phyloP scores from a whole-genome alignment of 805 yeast genomes.

The Starmerella stellata region DNA sequence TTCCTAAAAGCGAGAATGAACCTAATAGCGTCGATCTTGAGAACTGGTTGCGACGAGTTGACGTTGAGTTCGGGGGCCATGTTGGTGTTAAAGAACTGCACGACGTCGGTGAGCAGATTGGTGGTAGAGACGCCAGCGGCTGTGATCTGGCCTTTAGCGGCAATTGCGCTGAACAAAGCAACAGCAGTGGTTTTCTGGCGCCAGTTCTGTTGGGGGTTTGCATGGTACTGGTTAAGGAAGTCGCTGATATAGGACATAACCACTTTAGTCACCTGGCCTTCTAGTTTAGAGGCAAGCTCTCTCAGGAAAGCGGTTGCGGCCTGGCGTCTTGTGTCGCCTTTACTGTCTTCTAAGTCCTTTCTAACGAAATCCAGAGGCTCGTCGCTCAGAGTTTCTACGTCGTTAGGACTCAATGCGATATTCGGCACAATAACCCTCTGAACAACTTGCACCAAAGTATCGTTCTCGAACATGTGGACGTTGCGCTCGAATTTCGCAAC shows the following conservation, averaged over 20 bases:
- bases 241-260: constrained; percentile 55
- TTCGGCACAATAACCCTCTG: constrained; percentile 80
- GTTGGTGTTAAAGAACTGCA: constrained; percentile 61
- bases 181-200: constrained; percentile 71
- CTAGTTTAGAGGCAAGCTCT: constrained; percentile 65
- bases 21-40: constrained; percentile 82
- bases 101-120: constrained; percentile 68
- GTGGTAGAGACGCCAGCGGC: constrained; percentile 74
- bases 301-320: constrained; percentile 84
- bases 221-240: constrained; percentile 37
- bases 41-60: constrained; percentile 40
- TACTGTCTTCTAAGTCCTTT: constrained; percentile 88
- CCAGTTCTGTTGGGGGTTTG: constrained; percentile 44
- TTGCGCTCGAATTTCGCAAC: constrained; percentile 56
- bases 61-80: constrained; percentile 66
- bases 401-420: constrained; percentile 65
- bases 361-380: constrained; percentile 89
- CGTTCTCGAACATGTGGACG: constrained; percentile 40
- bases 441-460: constrained; percentile 54
- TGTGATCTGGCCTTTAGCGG: constrained; percentile 80
- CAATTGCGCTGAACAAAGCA: constrained; percentile 70
- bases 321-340: constrained; percentile 77
- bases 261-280: constrained; percentile 51
- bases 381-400: constrained; percentile 86
- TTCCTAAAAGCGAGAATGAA: constrained; percentile 79